These are phyloP conservation scores for Cenchrus americanus DNA, from an alignment of 176 grass and related monocot genomes.

Conservation along the genomic window DNA sequence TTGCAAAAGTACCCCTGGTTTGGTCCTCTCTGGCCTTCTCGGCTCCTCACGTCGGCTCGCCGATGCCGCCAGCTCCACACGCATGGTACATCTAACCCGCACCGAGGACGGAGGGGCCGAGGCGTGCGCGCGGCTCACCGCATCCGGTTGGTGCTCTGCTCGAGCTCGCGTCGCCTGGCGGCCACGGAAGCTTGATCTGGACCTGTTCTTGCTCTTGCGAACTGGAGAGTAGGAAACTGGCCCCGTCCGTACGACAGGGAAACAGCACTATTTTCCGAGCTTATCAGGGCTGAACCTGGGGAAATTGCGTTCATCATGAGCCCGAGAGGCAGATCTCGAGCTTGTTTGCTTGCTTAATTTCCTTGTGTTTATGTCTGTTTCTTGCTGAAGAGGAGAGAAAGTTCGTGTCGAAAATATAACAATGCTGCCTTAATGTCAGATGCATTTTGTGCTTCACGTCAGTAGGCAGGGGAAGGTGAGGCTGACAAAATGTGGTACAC, in stretches of 20 bases:
- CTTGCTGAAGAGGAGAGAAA: not conserved
- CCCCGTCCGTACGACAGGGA: not conserved
- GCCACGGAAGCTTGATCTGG: not conserved
- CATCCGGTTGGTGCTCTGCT: not conserved
- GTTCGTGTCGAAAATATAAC: not conserved
- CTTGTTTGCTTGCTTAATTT: not conserved
- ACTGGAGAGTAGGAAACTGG: not conserved
- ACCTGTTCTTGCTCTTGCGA: not conserved
- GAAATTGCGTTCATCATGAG: constrained; percentile 17
- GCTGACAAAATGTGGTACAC: constrained; percentile 94
- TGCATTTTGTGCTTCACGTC: constrained; percentile 78
- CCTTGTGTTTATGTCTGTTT: not conserved
- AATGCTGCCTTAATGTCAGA: constrained; percentile 38
- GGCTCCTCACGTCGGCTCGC: too few relatives aligned
- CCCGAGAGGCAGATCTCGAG: not conserved
- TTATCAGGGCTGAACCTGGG: not conserved
- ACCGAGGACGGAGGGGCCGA: not conserved
- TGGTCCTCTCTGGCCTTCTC: not conserved
- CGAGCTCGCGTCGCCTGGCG: not conserved
- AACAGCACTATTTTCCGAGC: not conserved
- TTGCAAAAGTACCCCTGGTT: not conserved
- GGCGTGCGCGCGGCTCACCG: too few relatives aligned
- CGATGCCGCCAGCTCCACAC: too few relatives aligned
- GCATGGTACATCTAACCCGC: too few relatives aligned
- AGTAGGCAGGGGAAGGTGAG: constrained; percentile 86